Evolutionary conservation across 768 basidiomycete genomes (phyloP).

Genomic region (Hericium alpestre): DNA sequence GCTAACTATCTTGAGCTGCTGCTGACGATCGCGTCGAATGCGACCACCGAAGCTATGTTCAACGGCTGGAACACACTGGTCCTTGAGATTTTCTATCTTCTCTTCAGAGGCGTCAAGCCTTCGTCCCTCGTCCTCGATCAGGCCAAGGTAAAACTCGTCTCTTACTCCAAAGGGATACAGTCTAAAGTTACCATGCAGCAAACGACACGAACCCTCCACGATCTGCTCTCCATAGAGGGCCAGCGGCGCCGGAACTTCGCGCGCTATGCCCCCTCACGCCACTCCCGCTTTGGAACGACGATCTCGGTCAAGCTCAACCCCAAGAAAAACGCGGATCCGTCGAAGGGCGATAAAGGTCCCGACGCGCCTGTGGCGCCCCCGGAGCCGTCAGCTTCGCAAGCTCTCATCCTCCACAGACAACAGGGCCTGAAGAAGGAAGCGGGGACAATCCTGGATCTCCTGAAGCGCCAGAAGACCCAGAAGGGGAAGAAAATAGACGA

Average conservation of each 20-base stretch:
- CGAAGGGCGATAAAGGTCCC: constrained; percentile 15
- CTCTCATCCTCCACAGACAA: constrained; percentile 79
- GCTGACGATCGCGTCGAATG: constrained; percentile 76
- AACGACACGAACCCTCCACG: constrained; percentile 56
- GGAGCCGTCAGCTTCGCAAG: constrained; percentile 27
- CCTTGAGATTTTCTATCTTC: constrained; percentile 86
- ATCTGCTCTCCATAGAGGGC: constrained; percentile 71
- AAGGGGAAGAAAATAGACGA: constrained; percentile 59
- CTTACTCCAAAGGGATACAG: background rate
- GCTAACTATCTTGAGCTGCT: constrained; percentile 69
- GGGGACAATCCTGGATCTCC: constrained; percentile 58
- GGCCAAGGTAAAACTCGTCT: constrained; percentile 38
- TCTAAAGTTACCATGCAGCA: constrained; percentile 33
- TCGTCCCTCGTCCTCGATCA: constrained; percentile 47
- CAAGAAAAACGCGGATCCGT: constrained; percentile 24
- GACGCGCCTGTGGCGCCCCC: constrained; percentile 16
- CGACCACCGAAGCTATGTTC: constrained; percentile 65
- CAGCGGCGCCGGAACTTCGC: constrained; percentile 46
- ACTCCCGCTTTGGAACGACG: constrained; percentile 95
- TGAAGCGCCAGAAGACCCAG: constrained; percentile 38
- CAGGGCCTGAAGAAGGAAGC: constrained; percentile 65
- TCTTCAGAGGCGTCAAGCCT: constrained; percentile 75
- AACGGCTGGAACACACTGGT: constrained; percentile 81
- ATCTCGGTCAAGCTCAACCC: constrained; percentile 68
- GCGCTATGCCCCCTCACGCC: constrained; percentile 57